Evolutionary conservation across 345 rosid species (phyloP).

Genomic region (Pistacia vera): DNA sequence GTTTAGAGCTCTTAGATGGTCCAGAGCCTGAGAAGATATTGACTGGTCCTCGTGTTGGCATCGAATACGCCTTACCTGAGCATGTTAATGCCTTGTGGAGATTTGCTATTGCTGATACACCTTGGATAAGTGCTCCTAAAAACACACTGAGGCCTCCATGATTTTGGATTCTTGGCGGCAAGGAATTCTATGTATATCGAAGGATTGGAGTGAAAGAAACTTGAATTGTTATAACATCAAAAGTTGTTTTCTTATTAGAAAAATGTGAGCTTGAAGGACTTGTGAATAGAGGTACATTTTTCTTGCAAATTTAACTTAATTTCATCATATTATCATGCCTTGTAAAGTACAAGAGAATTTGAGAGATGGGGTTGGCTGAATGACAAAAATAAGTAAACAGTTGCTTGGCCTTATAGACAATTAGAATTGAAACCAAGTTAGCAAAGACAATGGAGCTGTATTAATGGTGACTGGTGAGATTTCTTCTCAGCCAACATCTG

Average conservation of each 20-base stretch:
- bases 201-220: background rate
- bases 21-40: slow-evolving; percentile 73
- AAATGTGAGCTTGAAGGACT: background rate
- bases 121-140: slow-evolving; percentile 95
- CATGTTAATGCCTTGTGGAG: slow-evolving; percentile 87
- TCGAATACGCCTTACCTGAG: slow-evolving; percentile 82
- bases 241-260: background rate
- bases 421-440: background rate
- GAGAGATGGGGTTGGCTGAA: too few species aligned
- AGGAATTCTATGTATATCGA: background rate
- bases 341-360: too few species aligned
- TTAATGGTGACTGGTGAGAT: background rate
- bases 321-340: too few species aligned
- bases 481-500: background rate
- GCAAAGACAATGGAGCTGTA: background rate
- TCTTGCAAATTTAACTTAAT: too few species aligned
- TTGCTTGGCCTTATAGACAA: too few species aligned
- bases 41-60: slow-evolving; percentile 89
- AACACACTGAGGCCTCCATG: slow-evolving; percentile 59
- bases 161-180: background rate
- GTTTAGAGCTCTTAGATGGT: slow-evolving; percentile 82
- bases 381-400: too few species aligned
- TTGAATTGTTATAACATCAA: background rate
- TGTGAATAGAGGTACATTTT: too few species aligned
- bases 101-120: slow-evolving; percentile 78